Conservation (phyloP, 768 basidiomycete genomes). For the Suillus cothurnatus region DNA sequence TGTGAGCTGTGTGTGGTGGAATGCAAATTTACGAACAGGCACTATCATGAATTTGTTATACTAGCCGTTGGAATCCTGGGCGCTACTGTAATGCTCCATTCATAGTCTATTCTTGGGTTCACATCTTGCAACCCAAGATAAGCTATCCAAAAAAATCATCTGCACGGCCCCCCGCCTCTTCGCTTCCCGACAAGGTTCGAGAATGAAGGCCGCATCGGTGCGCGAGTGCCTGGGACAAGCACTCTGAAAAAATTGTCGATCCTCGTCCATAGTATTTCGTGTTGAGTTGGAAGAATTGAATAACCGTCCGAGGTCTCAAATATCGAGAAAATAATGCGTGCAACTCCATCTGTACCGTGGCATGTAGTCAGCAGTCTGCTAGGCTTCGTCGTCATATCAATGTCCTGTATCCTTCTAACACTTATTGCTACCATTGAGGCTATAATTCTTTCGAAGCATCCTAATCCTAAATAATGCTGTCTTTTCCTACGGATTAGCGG, state of each 20-base stretch:
- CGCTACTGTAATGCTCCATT: conserved; percentile 93
- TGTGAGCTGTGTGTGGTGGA: conserved; percentile 17
- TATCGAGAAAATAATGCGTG: conserved; percentile 62
- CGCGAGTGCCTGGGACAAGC: background rate
- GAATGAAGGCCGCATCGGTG: background rate
- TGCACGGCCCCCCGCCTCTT: conserved; percentile 8
- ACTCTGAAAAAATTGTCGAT: conserved; percentile 9
- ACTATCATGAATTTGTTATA: conserved; percentile 16
- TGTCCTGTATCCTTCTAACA: conserved; percentile 53
- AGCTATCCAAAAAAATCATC: conserved; percentile 45
- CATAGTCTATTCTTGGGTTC: conserved; percentile 90
- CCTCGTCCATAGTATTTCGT: conserved; percentile 26
- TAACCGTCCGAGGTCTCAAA: conserved; percentile 43
- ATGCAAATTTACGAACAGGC: background rate
- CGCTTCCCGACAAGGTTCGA: background rate
- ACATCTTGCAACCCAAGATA: conserved; percentile 79
- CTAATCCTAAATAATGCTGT: conserved; percentile 81
- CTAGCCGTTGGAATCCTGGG: conserved; percentile 76
- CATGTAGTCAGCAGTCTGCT: conserved; percentile 65
- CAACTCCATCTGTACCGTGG: conserved; percentile 65
- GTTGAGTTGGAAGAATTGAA: conserved; percentile 23
- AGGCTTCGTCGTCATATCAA: conserved; percentile 87
- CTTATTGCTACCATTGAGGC: background rate
- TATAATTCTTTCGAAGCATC: conserved; percentile 48
- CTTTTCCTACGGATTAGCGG: conserved; percentile 56